Evolutionary conservation across 2,329 filamentous ascomycete species (phyloP), one percentile per base, ranked within the genome.

Genomic region (Gyromitra esculenta): DNA sequence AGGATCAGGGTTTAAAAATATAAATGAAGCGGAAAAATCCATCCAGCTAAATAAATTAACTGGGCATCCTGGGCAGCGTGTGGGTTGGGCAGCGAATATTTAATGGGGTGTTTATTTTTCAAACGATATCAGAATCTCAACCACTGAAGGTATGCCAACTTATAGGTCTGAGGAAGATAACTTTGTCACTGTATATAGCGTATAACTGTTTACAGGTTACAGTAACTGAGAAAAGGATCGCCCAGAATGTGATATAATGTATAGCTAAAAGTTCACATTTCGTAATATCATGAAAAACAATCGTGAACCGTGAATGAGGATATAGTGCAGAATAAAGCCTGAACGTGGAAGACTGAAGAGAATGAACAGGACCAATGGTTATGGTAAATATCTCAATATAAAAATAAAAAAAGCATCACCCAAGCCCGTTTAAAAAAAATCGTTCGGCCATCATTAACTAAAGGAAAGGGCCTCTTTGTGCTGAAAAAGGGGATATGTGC

Each of bases 211-310:
- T 7, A 50, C n/a, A 50, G 18, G 1, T 31, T 13, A 45, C 1
- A 35, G 39, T 5, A n/a, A 43, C 39, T 35, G 7, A 25, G 5
- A 60, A 39, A 59, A 18, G 0, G 7, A 18, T 45, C 45, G 45
- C 31, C 39, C 21, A 63, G 50, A 66, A 60, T n/a, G 41, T 59
- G 35, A 41, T 65, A 68, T 65, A 48, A 52, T 66, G 64, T n/a
- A 50, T 56, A 56, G 65, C 48, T 70, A 48, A 68, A 39, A 48
- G 21, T 70, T 77, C 71, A 74, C 43, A 70, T 75, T 70, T 77
- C 71, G 60, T 77, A 66, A 70, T 50, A 77, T 77, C 75, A 70
- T 77, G 57, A 77, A 70, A 13, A 76, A 64, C 21, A 68, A 54
- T 66, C 70, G 59, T 65, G 39, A 75, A 39, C 57, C 75, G 70